Percentiles rank a stretch among this genome's conserved stretches.
Conservation (phyloP, 305 asterid genomes). For the Euphrasia arctica region DNA sequence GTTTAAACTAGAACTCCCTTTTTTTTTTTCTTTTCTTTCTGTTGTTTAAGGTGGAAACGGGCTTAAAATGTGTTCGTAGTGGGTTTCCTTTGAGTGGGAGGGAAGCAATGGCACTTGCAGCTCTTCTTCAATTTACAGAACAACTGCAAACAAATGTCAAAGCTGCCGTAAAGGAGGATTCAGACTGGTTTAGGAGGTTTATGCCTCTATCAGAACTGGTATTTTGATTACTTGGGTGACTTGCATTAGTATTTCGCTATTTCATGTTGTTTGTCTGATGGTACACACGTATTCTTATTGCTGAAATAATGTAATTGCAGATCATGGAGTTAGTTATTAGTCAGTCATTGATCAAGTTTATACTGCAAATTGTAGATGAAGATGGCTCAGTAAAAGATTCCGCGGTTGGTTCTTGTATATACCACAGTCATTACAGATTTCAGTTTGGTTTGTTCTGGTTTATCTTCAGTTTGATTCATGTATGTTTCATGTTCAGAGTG, state of each 20-base stretch:
- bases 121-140: constrained; percentile 61
- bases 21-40: constrained; percentile 2
- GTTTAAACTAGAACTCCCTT: constrained; percentile 10
- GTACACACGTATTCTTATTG: constrained; percentile 20
- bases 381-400: constrained; percentile 97
- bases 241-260: constrained; percentile 8
- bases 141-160: constrained; percentile 67
- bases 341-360: constrained; percentile 55
- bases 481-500: constrained; percentile 56
- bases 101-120: constrained; percentile 72
- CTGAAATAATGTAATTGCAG: constrained; percentile 43
- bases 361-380: constrained; percentile 79
- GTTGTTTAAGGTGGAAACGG: constrained; percentile 63
- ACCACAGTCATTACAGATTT: constrained; percentile 18
- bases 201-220: constrained; percentile 92
- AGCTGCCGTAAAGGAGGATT: constrained; percentile 77
- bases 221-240: constrained; percentile 24
- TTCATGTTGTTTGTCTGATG: constrained; percentile 26
- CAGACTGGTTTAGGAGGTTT: constrained; percentile 66
- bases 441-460: constrained; percentile 15
- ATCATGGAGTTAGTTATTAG: constrained; percentile 58
- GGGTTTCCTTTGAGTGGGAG: constrained; percentile 66
- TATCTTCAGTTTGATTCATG: constrained; percentile 25
- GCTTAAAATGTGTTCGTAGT: constrained; percentile 56
- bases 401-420: constrained; percentile 57